Evolutionary conservation across 1,284 basidiomycete species (phyloP).

Genomic region (Puccinia sorghi): DNA sequence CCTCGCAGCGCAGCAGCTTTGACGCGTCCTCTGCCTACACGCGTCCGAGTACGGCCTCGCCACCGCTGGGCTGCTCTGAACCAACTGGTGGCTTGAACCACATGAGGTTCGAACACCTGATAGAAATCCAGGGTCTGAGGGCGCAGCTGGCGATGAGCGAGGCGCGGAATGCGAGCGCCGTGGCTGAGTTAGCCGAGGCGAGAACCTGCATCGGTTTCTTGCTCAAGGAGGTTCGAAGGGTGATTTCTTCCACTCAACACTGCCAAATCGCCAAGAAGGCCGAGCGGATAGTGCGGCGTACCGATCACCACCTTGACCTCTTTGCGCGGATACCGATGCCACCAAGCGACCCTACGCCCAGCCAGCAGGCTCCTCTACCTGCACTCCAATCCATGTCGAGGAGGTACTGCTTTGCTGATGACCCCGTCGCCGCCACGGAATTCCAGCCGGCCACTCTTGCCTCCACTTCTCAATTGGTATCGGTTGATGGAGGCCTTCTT

Average conservation of each 20-base stretch:
- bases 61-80: background rate
- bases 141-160: slow-evolving; percentile 4
- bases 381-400: background rate
- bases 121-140: background rate
- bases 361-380: background rate
- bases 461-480: background rate
- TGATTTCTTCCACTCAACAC: background rate
- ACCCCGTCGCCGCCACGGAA: background rate
- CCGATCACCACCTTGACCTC: background rate
- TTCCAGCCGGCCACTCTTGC: background rate
- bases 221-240: background rate
- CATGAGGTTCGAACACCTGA: background rate
- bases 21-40: background rate
- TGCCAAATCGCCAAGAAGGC: background rate
- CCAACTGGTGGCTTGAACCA: too few species aligned
- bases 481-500: background rate
- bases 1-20: background rate
- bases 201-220: slow-evolving; percentile 5
- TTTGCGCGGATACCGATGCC: background rate
- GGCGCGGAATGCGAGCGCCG: background rate
- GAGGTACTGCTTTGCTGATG: background rate
- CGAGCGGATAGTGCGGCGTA: background rate
- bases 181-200: background rate
- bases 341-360: background rate
- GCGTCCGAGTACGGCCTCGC: background rate